Conservation (phyloP, 1,284 basidiomycete genomes). For the Trichosporon sp. region DNA sequence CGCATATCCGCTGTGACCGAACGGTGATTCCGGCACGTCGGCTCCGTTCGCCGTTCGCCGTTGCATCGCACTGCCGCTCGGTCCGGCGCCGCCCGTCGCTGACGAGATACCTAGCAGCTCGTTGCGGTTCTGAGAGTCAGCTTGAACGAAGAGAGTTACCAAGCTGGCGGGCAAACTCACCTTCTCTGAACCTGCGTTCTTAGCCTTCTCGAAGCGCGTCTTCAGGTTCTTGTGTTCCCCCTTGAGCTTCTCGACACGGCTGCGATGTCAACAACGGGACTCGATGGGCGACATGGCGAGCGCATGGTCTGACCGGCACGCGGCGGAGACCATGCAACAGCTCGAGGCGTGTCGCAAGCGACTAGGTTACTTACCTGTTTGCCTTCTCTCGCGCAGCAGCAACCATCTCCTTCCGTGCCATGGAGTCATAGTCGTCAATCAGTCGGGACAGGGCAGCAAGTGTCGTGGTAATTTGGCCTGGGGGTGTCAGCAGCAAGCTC, state of each 20-base stretch:
- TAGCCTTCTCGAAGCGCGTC: conserved; percentile 57
- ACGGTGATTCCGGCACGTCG: conserved; percentile 50
- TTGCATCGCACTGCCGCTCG: conserved; percentile 53
- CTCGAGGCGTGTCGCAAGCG: background rate
- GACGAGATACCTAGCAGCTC: conserved; percentile 38
- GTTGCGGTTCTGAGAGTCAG: conserved; percentile 15
- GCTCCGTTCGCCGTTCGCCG: conserved; percentile 60
- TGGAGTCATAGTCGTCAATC: conserved; percentile 92
- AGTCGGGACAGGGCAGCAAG: conserved; percentile 88
- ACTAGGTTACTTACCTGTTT: conserved; percentile 65
- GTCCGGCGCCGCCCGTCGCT: conserved; percentile 35
- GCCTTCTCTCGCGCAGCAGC: conserved; percentile 94
- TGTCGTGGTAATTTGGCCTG: conserved; percentile 92
- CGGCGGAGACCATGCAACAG: background rate
- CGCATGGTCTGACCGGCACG: no score
- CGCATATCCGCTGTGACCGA: conserved; percentile 60
- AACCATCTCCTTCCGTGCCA: conserved; percentile 91
- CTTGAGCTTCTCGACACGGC: conserved; percentile 57
- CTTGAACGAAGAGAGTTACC: background rate
- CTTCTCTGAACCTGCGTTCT: conserved; percentile 50
- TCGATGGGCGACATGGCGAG: no score
- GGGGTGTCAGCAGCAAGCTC: conserved; percentile 13
- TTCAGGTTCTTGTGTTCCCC: conserved; percentile 58
- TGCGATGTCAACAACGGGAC: conserved; percentile 29
- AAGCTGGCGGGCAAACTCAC: conserved; percentile 33